Evolutionary conservation across 441 rosid genomes (phyloP), one percentile per base, ranked within the genome.

Genomic region (Theobroma grandiflorum): DNA sequence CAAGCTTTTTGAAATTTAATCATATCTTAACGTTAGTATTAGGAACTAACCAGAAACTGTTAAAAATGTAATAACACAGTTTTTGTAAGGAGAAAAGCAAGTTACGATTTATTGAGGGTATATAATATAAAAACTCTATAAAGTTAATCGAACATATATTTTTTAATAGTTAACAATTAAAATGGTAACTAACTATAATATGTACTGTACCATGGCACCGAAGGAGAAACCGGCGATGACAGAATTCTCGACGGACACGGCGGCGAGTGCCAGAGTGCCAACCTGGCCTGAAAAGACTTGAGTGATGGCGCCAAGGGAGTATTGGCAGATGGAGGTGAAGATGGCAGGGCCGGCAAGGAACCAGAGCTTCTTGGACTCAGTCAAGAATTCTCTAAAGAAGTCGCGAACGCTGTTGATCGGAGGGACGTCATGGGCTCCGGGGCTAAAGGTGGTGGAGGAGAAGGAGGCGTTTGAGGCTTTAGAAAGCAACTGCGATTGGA

Each of bases 161-260:
- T 26, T 26, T 26, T 26, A 26, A 1, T 26, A 26, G 31, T 26
- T 26, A 26, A 26, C 31, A 26, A 26, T 26, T 26, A 26, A 26
- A 26, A 26, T 26, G 31, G 31, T 3, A 18, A 62, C 31, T 62
- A 62, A 18, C 0, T 62, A 37, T 1, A 37, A 18, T 62, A 45
- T 45, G 47, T 45, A 45, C 38, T 18, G 20, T 78, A 88, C 91
- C 91, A 83, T 86, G 74, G 75, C 6, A 6, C 91, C 91, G 2
- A 88, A 86, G 26, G 89, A 87, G 81, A 89, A 87, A 9, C 92
- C 91, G 67, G 92, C 88, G 55, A 88, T 81, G 86, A 89, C 88
- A 20, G 91, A 86, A 78, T 89, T 88, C 65, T 88, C 89, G 31
- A 89, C 84, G 31, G 92, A 89, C 81, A 88, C 90, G 43, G 90